Conservation (phyloP, 2,329 filamentous ascomycete genomes). For the Penicillium sp. region DNA sequence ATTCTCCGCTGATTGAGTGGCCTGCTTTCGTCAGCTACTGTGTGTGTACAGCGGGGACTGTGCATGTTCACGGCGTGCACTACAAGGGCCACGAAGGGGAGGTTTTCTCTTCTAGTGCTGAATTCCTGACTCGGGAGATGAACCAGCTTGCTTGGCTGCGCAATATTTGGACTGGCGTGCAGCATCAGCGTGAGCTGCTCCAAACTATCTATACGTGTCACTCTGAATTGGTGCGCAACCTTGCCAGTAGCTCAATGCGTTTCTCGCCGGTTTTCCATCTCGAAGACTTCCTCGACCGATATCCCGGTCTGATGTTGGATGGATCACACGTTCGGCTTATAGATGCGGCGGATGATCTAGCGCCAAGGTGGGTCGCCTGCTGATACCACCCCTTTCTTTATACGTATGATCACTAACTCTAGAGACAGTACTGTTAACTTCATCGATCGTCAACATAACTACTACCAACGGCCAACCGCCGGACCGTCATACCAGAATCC, state of each 20-base stretch:
- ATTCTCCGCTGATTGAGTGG: slow-evolving; percentile 74
- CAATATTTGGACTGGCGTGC: slow-evolving; percentile 71
- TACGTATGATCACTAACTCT: neutral
- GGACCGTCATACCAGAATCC: slow-evolving; percentile 12
- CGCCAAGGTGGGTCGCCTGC: slow-evolving; percentile 9
- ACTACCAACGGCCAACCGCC: slow-evolving; percentile 16
- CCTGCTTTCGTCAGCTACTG: slow-evolving; percentile 84
- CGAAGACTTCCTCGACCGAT: slow-evolving; percentile 84
- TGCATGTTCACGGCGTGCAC: slow-evolving; percentile 81
- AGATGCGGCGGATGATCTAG: slow-evolving; percentile 59
- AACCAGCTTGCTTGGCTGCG: slow-evolving; percentile 73
- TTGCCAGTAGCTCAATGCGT: slow-evolving; percentile 66
- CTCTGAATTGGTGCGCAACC: slow-evolving; percentile 70
- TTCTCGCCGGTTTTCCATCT: slow-evolving; percentile 79
- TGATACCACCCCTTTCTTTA: neutral
- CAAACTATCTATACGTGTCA: slow-evolving; percentile 78
- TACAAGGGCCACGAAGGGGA: slow-evolving; percentile 65
- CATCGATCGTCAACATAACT: slow-evolving; percentile 19
- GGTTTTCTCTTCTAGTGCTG: slow-evolving; percentile 62
- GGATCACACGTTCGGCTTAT: slow-evolving; percentile 69
- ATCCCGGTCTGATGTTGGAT: slow-evolving; percentile 69
- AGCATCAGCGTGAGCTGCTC: slow-evolving; percentile 76
- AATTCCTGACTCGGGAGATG: slow-evolving; percentile 75
- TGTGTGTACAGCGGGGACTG: slow-evolving; percentile 79
- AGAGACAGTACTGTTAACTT: slow-evolving; percentile 4